Base-by-base conservation (phyloP, 2,329 filamentous ascomycete species). In the Pseudogymnoascus sp. region DNA sequence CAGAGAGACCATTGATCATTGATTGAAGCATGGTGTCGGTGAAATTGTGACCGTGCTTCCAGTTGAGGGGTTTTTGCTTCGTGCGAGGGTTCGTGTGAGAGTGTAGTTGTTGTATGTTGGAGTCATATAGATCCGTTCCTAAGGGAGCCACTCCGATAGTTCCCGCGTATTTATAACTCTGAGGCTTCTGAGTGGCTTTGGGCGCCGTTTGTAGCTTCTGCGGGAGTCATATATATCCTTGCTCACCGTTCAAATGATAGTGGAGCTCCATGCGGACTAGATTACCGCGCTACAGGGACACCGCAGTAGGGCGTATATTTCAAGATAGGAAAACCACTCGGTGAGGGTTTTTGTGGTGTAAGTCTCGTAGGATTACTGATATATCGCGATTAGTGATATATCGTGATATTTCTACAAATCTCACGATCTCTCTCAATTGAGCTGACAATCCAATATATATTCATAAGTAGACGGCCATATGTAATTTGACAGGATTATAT, bases 1-100 rank as follows among this genome's bases (percentile, higher is more conserved):
- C 45, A 51, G 45, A 54, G 25, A 54, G 45, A 54, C 45, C 45
- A 54, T 54, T 54, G 45, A 54, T 54, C 7, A 54, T 54, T 10
- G 11, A 54, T 54, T 54, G 23, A 54, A 54, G 45, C 45, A 16
- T 31, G 14, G n/a, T 25, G 23, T 54, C 7, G 45, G 16, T 51
- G 45, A 14, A 5, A 28, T 8, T 1, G 2, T 51, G 45, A 48
- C 21, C 28, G n/a, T 45, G 16, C 3, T 23, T 13, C 16, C 16
- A 21, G 16, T 23, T 13, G 19, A 45, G 7, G n/a, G n/a, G n/a
- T 10, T 2, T 13, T 41, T 41, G 14, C n/a, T 41, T 41, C 37
- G 39, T 41, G 37, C 8, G 37, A 41, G 39, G 16, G 7, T 41
- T 19, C n/a, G 39, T 11, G 10, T 21, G 19, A 3, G 41, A 21